phyloP scores from a whole-genome alignment of 306 rosid genomes.

The Ormosia semicastrata region DNA sequence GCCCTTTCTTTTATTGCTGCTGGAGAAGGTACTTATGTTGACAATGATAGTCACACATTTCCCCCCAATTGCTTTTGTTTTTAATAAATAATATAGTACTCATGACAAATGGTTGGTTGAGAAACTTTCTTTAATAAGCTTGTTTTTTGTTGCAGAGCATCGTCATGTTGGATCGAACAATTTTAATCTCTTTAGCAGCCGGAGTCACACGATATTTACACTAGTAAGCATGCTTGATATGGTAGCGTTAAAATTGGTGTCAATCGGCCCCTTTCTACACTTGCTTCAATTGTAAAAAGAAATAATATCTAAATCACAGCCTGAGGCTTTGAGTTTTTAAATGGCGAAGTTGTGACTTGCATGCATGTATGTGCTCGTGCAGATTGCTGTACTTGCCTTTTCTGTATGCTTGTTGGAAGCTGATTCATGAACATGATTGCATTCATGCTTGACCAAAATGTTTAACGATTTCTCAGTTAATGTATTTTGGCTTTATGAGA shows the following conservation, averaged over 20 bases:
- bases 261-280: not conserved
- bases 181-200: constrained; percentile 95
- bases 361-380: not conserved
- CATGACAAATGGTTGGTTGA: not conserved
- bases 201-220: constrained; percentile 98
- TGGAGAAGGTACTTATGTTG: constrained; percentile 78
- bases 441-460: not conserved
- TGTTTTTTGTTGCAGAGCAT: constrained; percentile 67
- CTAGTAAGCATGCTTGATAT: constrained; percentile 59
- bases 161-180: constrained; percentile 99
- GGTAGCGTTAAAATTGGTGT: constrained; percentile 10
- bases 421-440: not conserved
- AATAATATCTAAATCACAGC: not conserved
- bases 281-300: not conserved
- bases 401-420: constrained; percentile 4
- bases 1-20: constrained; percentile 99
- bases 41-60: constrained; percentile 15
- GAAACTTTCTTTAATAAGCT: constrained; percentile 10
- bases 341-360: not conserved
- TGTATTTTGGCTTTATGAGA: constrained; percentile 10
- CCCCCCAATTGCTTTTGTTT: not conserved
- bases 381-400: constrained; percentile 3
- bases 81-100: not conserved
- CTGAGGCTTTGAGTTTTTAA: constrained; percentile 9
- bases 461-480: not conserved